Evolutionary conservation across 148 eudicot species (phyloP), one percentile per base, ranked within the genome.

Genomic region (Vaccinium corymbosum): DNA sequence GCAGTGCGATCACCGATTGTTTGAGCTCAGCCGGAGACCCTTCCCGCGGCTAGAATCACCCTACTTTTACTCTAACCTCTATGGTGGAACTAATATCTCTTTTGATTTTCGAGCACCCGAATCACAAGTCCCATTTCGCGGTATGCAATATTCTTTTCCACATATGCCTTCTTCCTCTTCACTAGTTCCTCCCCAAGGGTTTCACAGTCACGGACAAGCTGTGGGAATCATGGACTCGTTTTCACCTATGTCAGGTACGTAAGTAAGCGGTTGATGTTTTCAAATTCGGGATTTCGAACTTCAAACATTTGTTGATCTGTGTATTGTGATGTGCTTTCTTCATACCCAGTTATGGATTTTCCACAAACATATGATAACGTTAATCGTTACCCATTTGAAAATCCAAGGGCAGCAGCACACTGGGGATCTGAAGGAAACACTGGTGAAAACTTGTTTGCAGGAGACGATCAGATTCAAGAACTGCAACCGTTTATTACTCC

Each of bases 1-100:
- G 73, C 88, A 87, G 61, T 85, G 86, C 76, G 89, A 89, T 29
- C 53, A 42, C 27, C 81, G 86, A 0, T 56, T 89, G 46, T 46
- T 16, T 14, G 64, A 49, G 3, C 71, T 89, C 53, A 89, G 89
- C 79, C 81, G 29, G 32, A 81, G 35, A 38, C 84, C 89, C 29
- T 89, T 87, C 38, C 91, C 91, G 1, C 56, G 35, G 72, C 22
- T 22, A 1, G 76, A 59, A 59, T 74, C 83, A 15, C 81, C 78
- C 11, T 80, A 20, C 72, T 83, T 86, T 77, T 81, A 49, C 56
- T 49, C 75, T 0, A 64, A 55, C 8, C 10, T 19, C 27, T 19
- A 0, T 49, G 3, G 12, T n/a, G 53, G 7, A 19, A 74, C 15
- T 16, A 9, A 49, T 51, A 76, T 85, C 29, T 80, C 83, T 46